phyloP scores from a whole-genome alignment of 345 rosid genomes.

The Aquilaria sinensis region DNA sequence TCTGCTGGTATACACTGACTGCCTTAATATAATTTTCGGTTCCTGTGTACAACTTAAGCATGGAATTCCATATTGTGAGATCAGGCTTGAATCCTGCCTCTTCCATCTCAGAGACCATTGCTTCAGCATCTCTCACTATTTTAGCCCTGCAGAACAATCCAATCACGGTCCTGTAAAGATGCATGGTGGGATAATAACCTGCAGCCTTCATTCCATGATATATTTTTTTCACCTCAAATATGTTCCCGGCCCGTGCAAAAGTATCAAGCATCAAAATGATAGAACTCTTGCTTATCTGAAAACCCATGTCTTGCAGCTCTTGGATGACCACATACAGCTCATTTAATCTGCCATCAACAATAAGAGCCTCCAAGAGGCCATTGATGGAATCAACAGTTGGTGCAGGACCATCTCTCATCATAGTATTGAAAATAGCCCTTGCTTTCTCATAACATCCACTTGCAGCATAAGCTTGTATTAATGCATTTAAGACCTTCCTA shows the following conservation, averaged over 20 bases:
- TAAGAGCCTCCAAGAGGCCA: slow-evolving; percentile 74
- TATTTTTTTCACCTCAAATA: slow-evolving; percentile 89
- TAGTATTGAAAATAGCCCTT: slow-evolving; percentile 83
- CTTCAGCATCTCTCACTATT: slow-evolving; percentile 78
- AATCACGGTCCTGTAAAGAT: slow-evolving; percentile 82
- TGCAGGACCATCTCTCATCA: slow-evolving; percentile 92
- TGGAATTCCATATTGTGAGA: slow-evolving; percentile 77
- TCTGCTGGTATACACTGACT: slow-evolving; percentile 59
- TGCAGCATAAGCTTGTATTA: slow-evolving; percentile 78
- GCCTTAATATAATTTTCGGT: slow-evolving; percentile 76
- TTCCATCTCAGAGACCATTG: slow-evolving; percentile 88
- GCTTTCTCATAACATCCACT: slow-evolving; percentile 92
- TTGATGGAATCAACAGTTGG: slow-evolving; percentile 91
- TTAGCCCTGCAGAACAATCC: slow-evolving; percentile 70
- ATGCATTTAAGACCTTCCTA: slow-evolving; percentile 81
- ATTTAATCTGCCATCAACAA: slow-evolving; percentile 67
- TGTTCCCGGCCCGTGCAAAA: slow-evolving; percentile 70
- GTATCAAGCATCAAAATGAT: slow-evolving; percentile 88
- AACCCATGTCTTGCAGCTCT: slow-evolving; percentile 96
- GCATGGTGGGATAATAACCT: slow-evolving; percentile 90
- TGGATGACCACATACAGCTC: slow-evolving; percentile 81
- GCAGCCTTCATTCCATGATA: slow-evolving; percentile 95
- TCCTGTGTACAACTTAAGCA: slow-evolving; percentile 74
- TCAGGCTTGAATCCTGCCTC: slow-evolving; percentile 83
- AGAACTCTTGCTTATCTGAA: slow-evolving; percentile 85